Evolutionary conservation across 305 asterid genomes (phyloP).

Genomic region (Fraxinus sp.): DNA sequence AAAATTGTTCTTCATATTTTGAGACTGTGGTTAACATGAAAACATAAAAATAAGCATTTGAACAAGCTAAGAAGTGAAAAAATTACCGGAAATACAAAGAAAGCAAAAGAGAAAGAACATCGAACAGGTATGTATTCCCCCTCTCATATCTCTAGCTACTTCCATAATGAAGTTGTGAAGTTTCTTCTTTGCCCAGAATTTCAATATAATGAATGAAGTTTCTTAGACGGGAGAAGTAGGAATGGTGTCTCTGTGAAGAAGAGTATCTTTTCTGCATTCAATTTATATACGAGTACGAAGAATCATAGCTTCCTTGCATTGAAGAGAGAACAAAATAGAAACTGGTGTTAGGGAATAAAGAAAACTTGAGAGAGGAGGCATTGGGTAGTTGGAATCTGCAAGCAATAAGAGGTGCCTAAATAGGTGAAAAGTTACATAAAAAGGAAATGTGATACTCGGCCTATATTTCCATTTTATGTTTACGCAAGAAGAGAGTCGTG

Average conservation of each 20-base stretch:
- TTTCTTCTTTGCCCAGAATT: neutral
- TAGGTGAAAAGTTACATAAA: neutral
- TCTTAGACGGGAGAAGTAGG: neutral
- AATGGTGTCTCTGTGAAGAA: slow-evolving; percentile 15
- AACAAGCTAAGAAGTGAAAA: neutral
- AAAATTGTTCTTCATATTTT: neutral
- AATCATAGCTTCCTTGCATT: slow-evolving; percentile 19
- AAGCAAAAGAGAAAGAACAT: slow-evolving; percentile 7
- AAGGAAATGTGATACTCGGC: neutral
- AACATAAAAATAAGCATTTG: neutral
- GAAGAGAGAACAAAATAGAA: neutral
- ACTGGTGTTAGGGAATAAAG: slow-evolving; percentile 10
- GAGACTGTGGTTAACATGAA: neutral
- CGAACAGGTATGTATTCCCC: neutral
- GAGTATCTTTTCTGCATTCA: slow-evolving; percentile 3
- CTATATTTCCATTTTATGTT: neutral
- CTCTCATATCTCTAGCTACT: neutral
- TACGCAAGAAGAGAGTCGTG: neutral
- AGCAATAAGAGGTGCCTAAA: slow-evolving; percentile 26
- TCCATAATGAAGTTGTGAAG: neutral
- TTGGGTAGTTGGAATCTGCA: slow-evolving; percentile 20
- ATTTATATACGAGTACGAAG: slow-evolving; percentile 7
- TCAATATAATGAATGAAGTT: neutral
- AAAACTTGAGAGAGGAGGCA: slow-evolving; percentile 26
- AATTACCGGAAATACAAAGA: slow-evolving; percentile 11